Evolutionary conservation across 2,329 filamentous ascomycete genomes (phyloP), one percentile per base, ranked within the genome.

Genomic region (Chrysosporium queenslandicum): DNA sequence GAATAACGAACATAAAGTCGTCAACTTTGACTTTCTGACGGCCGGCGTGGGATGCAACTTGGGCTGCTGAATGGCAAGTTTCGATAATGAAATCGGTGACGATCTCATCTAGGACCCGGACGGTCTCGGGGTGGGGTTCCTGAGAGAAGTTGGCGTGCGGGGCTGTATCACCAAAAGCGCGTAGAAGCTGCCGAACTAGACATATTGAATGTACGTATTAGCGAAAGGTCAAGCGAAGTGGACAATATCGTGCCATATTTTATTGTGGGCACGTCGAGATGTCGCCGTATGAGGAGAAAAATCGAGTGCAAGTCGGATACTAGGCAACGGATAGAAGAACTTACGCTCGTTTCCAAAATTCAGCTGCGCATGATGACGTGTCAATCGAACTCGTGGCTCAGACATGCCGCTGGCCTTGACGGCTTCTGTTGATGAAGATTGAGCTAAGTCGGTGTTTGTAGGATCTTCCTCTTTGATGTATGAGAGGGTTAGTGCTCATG

Each of bases 11-110:
- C 64, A 94, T 89, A 72, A 98, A 95, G 70, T 98, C 92, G 64
- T 96, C 91, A 63, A 94, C 87, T 69, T 98, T 98, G 71, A 98
- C 89, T 72, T 98, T 98, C 63, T 94, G 87, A 1, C 92, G 86
- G 0, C 89, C 85, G 2, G 86, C 83, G 69, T 94, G 87, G 67
- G 87, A 83, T 0, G 92, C 92, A 50, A 85, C 83, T 41, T 87
- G 82, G 3, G 89, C 87, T 3, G 92, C 91, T 65, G 88, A 85
- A 73, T 94, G 92, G 70, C 87, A 91, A 51, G 92, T 83, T 67
- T 92, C 88, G 66, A 94, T 88, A 66, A 97, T 87, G 75, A 94
- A 96, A 74, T 97, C 92, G 57, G 90, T 95, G 56, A 95, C 81
- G 61, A 97, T 91, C 72, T 96, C 90, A 74, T 97, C 92, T 47